Evolutionary conservation across 352 stramenopile genomes (phyloP), one percentile per base, ranked within the genome.

Genomic region (Pythium aquatile): DNA sequence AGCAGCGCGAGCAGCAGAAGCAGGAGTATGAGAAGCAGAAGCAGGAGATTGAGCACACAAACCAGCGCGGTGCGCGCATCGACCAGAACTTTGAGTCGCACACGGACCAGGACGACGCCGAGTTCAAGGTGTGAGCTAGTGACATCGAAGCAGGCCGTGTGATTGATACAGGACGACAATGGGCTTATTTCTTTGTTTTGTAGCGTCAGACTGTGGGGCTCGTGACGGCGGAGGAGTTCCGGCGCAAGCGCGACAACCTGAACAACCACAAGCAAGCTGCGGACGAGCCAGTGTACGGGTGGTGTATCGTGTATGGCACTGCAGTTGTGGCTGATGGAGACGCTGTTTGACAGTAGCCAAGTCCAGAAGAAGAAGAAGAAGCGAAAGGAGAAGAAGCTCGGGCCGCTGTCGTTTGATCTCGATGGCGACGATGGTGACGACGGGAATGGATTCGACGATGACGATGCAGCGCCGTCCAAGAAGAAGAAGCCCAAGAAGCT

Each of bases 191-290:
- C 32, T 71, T 9, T 47, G 7, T 47, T 32, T 24, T 24, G 26
- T 55, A 93, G 83, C 77, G 87, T 7, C 87, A 96, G 76, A 96
- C 85, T 4, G 82, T 94, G 11, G 96, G 96, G 6, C 73, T 99
- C 16, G 94, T 99, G n/a, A 98, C 92, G 2, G 96, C 93, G 0
- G 86, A 97, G 65, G 94, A 98, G 69, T 99, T 98, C 70, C 77
- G 90, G 3, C 90, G 87, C 58, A 90, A 90, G 44, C 81, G 89
- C n/a, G 87, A 97, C 59, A 74, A 96, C 59, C 60, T 93, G 37
- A 75, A 85, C 58, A 85, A 80, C 26, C 64, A 82, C 46, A 80
- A 76, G 28, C 63, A 68, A 49, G 47, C 55, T 6, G 48, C 52
- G 3, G 67, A 69, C 0, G 69, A 68, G 14, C 44, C 44, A 51